Evolutionary conservation across 2,329 filamentous ascomycete genomes (phyloP), one percentile per base, ranked within the genome.

Genomic region (Gliomastix tumulicola): DNA sequence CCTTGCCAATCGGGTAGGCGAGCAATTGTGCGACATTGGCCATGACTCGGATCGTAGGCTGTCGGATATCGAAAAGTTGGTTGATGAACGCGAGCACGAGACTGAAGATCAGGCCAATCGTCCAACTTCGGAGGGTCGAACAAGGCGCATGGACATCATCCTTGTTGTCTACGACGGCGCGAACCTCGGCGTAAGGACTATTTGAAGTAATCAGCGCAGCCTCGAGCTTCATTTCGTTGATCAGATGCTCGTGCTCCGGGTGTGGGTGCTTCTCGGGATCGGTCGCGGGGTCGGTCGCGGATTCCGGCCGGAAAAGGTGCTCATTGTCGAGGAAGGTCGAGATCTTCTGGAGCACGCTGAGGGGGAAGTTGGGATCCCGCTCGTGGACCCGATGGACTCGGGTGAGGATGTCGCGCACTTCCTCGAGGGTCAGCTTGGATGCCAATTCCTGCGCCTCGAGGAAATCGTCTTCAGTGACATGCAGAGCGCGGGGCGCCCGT

Each of bases 51-150:
- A 79, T 76, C 30, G 63, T 57, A 0, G 75, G 75, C 42, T 70
- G 65, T 9, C 74, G 71, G 40, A 78, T 69, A 35, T 68, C 70
- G 50, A 79, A 77, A 35, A 79, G 65, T 57, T 75, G 70, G 47
- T 79, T 77, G 48, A 69, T 59, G 36, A 70, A 71, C 31, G 67
- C 63, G 22, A 74, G 56, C 19, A 71, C 43, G 21, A 65, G 55
- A 8, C 68, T 63, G 40, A 76, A 76, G 30, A 63, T 43, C n/a
- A 72, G 49, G 13, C 72, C 73, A 21, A 77, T 70, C 15, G 55
- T 48, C 71, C 71, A 76, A 37, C 66, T 67, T 10, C 73, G 68
- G 34, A 77, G 63, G 2, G 74, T 79, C 15, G 71, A 74, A 39
- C 62, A 68, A 5, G 71, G 72, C 6, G 62, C 56, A 5, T 44